A percentile compares a stretch with the other conserved stretches of the same genome.
phyloP scores from a whole-genome alignment of 1,139 yeast species.

The Suhomyces choctaworum region DNA sequence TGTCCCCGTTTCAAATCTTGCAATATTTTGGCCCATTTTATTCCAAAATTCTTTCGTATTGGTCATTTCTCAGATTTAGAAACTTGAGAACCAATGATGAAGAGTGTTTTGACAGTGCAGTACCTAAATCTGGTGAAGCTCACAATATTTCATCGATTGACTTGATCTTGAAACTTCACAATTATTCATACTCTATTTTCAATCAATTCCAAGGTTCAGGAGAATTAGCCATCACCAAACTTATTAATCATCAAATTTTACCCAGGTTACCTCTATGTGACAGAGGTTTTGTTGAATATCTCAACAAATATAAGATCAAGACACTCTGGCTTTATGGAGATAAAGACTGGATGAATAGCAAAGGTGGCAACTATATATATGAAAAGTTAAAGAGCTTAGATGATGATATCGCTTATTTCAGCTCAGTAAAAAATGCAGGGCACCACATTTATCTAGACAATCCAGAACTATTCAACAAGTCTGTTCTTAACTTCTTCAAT shows the following conservation, averaged over 20 bases:
- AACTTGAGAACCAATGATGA: conserved; percentile 25
- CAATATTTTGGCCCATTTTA: conserved; percentile 43
- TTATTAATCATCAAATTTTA: conserved; percentile 43
- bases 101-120: conserved; percentile 1
- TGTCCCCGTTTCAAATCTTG: conserved; percentile 43
- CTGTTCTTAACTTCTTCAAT: conserved; percentile 30
- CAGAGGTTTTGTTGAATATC: conserved; percentile 37
- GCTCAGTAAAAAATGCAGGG: conserved; percentile 39
- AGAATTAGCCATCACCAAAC: conserved; percentile 46
- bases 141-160: conserved; percentile 12
- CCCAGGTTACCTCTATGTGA: conserved; percentile 45
- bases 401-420: conserved; percentile 22
- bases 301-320: conserved; percentile 26
- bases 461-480: conserved; percentile 33
- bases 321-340: conserved; percentile 45
- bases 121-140: neutral
- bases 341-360: conserved; percentile 47
- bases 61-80: conserved; percentile 45
- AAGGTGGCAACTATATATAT: conserved; percentile 41
- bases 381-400: conserved; percentile 25
- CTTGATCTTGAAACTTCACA: conserved; percentile 40
- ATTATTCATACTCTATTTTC: conserved; percentile 45
- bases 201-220: conserved; percentile 49
- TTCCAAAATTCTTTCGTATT: conserved; percentile 41
- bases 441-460: conserved; percentile 46